A percentile compares a stretch with the other conserved stretches of the same genome.
Conservation (phyloP, 495 filamentous ascomycete genomes). For the Aspergillus mulundensis region DNA sequence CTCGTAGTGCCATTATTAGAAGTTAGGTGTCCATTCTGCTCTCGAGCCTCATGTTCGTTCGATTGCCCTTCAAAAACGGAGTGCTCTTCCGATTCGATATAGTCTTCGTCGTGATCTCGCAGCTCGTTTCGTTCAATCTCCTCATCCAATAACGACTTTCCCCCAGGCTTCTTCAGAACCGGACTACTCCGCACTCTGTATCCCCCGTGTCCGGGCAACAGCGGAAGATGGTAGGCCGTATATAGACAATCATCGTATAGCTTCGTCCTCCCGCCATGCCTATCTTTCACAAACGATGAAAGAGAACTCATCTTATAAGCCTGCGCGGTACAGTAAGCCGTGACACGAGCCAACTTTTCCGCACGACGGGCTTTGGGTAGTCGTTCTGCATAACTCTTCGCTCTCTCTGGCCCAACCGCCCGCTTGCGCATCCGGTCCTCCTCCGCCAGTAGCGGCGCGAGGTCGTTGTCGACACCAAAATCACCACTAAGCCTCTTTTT, state of each 20-base stretch:
- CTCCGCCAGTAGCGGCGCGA: conserved; percentile 71
- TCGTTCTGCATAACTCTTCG: conserved; percentile 93
- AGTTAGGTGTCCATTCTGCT: conserved; percentile 1
- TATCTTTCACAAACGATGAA: conserved; percentile 80
- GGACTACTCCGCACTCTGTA: conserved; percentile 86
- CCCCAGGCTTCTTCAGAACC: conserved; percentile 85
- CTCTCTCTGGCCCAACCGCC: conserved; percentile 54
- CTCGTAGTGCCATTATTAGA: neutral
- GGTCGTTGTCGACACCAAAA: conserved; percentile 58
- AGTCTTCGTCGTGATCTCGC: conserved; percentile 86
- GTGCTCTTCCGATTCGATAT: conserved; percentile 55
- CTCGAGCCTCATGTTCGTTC: conserved; percentile 11
- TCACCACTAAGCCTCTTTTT: conserved; percentile 39
- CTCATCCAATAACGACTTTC: conserved; percentile 87
- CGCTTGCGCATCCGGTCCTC: conserved; percentile 66
- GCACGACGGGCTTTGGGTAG: conserved; percentile 83
- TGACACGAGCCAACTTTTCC: conserved; percentile 84
- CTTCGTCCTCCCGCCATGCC: conserved; percentile 91
- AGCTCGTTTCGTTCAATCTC: conserved; percentile 93
- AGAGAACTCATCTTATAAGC: conserved; percentile 82
- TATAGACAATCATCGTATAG: conserved; percentile 99
- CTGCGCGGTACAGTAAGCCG: conserved; percentile 95
- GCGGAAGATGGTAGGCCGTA: conserved; percentile 85
- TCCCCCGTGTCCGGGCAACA: conserved; percentile 79
- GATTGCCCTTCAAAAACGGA: conserved; percentile 25